These are phyloP conservation scores for Hygrophorus russula DNA, from an alignment of 768 basidiomycete genomes.

Conservation along the genomic window DNA sequence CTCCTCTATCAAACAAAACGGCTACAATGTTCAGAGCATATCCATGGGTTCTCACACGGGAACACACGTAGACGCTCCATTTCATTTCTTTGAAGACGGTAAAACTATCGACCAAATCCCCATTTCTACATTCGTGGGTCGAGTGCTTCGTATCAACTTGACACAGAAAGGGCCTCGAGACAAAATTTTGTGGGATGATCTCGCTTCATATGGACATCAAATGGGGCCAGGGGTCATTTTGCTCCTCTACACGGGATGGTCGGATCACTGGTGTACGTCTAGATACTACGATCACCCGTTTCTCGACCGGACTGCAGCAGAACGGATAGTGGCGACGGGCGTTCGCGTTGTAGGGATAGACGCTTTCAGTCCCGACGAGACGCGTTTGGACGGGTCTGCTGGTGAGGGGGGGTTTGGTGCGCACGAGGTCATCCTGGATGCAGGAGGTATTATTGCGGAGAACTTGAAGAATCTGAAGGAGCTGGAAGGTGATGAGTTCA, in stretches of 20 bases:
- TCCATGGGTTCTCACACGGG: slow-evolving; percentile 43
- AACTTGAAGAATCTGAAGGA: slow-evolving; percentile 48
- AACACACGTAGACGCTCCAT: slow-evolving; percentile 73
- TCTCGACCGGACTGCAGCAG: slow-evolving; percentile 42
- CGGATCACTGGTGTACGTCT: slow-evolving; percentile 35
- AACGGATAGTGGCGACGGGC: slow-evolving; percentile 35
- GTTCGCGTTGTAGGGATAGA: slow-evolving; percentile 53
- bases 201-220: slow-evolving; percentile 23
- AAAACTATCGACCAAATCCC: slow-evolving; percentile 47
- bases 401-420: slow-evolving; percentile 34
- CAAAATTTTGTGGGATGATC: slow-evolving; percentile 45
- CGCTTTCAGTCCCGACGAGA: slow-evolving; percentile 58
- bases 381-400: slow-evolving; percentile 23
- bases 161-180: slow-evolving; percentile 29
- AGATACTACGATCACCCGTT: slow-evolving; percentile 57
- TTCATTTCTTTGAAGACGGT: slow-evolving; percentile 54
- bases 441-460: slow-evolving; percentile 57
- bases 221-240: slow-evolving; percentile 34
- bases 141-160: slow-evolving; percentile 46
- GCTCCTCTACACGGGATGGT: slow-evolving; percentile 63
- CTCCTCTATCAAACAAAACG: too few relatives aligned
- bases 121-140: slow-evolving; percentile 40
- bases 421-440: slow-evolving; percentile 51
- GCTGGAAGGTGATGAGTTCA: slow-evolving; percentile 24
- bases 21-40: too few relatives aligned